These are phyloP conservation scores for Curvularia spicifera DNA, from an alignment of 2,329 filamentous ascomycete species.

Conservation along the genomic window DNA sequence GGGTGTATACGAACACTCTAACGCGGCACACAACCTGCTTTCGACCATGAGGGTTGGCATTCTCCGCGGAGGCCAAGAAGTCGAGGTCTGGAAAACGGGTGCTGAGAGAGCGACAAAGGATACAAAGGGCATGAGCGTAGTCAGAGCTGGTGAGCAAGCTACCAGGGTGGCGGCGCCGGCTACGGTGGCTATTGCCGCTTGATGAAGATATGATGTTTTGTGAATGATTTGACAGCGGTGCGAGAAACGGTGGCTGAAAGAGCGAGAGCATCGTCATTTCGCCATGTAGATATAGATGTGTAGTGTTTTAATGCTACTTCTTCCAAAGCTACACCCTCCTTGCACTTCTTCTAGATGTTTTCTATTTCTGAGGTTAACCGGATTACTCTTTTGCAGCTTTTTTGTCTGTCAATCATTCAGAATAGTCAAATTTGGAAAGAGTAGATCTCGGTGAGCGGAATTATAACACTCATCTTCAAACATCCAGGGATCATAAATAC, in stretches of 20 bases:
- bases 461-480: background rate
- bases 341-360: background rate
- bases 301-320: background rate
- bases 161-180: constrained; percentile 79
- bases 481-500: background rate
- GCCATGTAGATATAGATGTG: background rate
- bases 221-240: background rate
- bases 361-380: background rate
- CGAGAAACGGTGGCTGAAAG: background rate
- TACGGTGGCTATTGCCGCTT: constrained; percentile 81
- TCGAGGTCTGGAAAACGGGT: constrained; percentile 50
- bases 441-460: background rate
- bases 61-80: constrained; percentile 48
- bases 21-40: constrained; percentile 51
- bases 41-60: constrained; percentile 52
- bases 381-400: too few species aligned
- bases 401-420: too few species aligned
- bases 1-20: constrained; percentile 50
- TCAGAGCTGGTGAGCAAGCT: constrained; percentile 75
- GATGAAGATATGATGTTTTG: background rate
- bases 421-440: too few species aligned
- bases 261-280: background rate
- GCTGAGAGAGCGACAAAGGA: constrained; percentile 62
- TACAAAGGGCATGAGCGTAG: constrained; percentile 75
- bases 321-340: background rate